Evolutionary conservation across 768 basidiomycete genomes (phyloP), one percentile per base, ranked within the genome.

Genomic region (Kwoniella dendrophila): DNA sequence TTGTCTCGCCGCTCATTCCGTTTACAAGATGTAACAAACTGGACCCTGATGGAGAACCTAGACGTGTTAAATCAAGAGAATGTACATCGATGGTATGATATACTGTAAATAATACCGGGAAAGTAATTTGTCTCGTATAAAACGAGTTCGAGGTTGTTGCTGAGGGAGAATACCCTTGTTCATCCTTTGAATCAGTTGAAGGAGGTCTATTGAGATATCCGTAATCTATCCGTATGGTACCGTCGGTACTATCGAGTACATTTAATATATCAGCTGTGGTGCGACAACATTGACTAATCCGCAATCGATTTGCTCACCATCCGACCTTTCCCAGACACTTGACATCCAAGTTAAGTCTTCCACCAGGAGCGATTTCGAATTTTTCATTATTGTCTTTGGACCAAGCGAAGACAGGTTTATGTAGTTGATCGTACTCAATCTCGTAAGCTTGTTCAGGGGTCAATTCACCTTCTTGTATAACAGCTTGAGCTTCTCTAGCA

Each of bases 1-100:
- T n/a, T n/a, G n/a, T n/a, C n/a, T n/a, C n/a, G 16, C 8, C 41
- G 12, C 14, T 16, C 20, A 32, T 2, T 14, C 26, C 49, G 8
- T 50, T 34, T 11, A n/a, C 30, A 32, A 18, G 18, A 2, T 29
- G 30, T n/a, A 8, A 7, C 22, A 4, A 4, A 1, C 7, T 12
- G 10, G n/a, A 6, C 22, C 27, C 34, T 12, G 26, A 34, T n/a
- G 56, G 34, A 16, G 32, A 30, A 11, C 48, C 53, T 65, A 90
- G 86, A 14, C 89, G 86, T 34, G 92, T 79, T 63, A 96, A 82
- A 67, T 90, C 88, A 86, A 97, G 88, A 38, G 83, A 83, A 65
- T 87, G 84, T 70, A 90, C 90, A 77, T 95, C 90, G 29, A 98
- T 85, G 83, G 94, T 94, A 68, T 90, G 90, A 75, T 97, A 96